phyloP scores from a whole-genome alignment of 768 basidiomycete species.

The Psilocybe cyanescens region DNA sequence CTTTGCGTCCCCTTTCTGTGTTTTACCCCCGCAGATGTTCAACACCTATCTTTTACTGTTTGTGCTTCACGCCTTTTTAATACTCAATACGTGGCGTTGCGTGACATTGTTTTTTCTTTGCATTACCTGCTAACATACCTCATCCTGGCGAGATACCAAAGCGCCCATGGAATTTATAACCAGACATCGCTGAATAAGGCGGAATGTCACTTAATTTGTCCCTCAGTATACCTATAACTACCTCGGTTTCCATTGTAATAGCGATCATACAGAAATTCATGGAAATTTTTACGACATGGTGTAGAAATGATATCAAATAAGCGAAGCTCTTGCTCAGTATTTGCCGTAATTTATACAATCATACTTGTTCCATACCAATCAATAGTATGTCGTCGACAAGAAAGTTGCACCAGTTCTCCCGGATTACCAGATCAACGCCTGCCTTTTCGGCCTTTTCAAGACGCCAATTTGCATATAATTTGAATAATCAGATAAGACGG shows the following conservation, averaged over 20 bases:
- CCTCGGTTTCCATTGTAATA: constrained; percentile 13
- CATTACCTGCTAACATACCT: background rate
- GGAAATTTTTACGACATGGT: too few relatives aligned
- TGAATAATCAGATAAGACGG: constrained; percentile 10
- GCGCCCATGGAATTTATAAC: constrained; percentile 1
- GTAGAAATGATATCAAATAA: background rate
- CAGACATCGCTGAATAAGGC: constrained; percentile 4
- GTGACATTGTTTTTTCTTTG: background rate
- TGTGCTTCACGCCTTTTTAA: background rate
- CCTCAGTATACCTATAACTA: constrained; percentile 12
- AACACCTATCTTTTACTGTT: background rate
- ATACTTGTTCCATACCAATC: background rate
- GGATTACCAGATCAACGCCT: background rate
- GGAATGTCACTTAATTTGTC: constrained; percentile 11
- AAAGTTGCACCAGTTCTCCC: background rate
- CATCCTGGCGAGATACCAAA: background rate
- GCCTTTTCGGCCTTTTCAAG: background rate
- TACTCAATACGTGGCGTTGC: background rate
- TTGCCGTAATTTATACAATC: background rate
- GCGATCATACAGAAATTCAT: constrained; percentile 3
- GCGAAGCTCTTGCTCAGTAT: background rate
- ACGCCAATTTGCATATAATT: constrained; percentile 7
- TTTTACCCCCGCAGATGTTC: background rate
- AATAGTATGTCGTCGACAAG: constrained; percentile 5
- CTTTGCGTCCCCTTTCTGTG: background rate